Conservation (phyloP, 306 rosid genomes). For the Macrotyloma uniflorum region DNA sequence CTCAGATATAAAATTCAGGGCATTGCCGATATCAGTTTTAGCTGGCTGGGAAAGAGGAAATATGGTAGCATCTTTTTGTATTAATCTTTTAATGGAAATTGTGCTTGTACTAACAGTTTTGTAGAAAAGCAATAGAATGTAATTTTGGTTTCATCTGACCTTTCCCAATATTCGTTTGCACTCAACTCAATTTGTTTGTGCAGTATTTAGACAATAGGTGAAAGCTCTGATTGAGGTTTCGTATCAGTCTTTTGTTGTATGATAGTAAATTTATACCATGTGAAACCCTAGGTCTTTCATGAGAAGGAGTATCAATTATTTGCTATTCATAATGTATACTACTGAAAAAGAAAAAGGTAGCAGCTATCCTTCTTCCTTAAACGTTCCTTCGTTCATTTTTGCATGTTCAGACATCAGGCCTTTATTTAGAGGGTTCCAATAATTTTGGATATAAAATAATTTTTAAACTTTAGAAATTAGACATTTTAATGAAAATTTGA, state of each 20-base stretch:
- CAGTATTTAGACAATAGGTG: constrained; percentile 41
- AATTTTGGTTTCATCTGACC: constrained; percentile 38
- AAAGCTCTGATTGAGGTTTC: constrained; percentile 42
- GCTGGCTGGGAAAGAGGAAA: constrained; percentile 35
- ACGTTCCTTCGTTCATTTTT: background rate
- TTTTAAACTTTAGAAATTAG: background rate
- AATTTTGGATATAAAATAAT: background rate
- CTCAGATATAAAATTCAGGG: constrained; percentile 22
- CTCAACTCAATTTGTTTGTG: constrained; percentile 42
- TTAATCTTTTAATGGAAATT: constrained; percentile 33
- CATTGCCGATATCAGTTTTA: constrained; percentile 31
- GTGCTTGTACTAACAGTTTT: constrained; percentile 47
- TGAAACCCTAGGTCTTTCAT: constrained; percentile 34
- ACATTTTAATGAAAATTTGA: background rate
- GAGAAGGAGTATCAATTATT: constrained; percentile 32
- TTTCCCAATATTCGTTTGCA: constrained; percentile 37
- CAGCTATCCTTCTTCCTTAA: background rate
- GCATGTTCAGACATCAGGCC: background rate
- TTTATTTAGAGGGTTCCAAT: constrained; percentile 7
- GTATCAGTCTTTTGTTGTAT: constrained; percentile 50
- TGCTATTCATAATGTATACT: constrained; percentile 35
- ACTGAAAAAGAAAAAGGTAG: background rate
- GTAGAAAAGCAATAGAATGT: constrained; percentile 51
- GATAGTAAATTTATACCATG: constrained; percentile 40
- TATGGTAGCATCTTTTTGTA: constrained; percentile 33